Evolutionary conservation across 2,329 filamentous ascomycete genomes (phyloP).

Genomic region (Mycosphaerella arachidis): DNA sequence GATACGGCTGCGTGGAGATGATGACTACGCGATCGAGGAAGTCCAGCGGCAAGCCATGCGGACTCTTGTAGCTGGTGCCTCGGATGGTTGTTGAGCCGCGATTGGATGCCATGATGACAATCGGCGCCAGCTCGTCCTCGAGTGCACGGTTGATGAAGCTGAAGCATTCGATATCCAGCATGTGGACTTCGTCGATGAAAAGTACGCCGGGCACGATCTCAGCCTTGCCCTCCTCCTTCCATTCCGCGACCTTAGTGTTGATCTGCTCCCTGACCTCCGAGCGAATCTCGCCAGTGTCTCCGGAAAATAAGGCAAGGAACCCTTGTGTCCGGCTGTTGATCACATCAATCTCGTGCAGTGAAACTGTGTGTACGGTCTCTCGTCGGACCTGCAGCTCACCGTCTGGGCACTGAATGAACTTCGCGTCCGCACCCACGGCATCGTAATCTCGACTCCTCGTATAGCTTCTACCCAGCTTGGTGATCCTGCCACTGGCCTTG

Average conservation of each 20-base stretch:
- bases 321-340: constrained; percentile 99
- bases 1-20: constrained; percentile 86
- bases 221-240: constrained; percentile 99
- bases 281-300: constrained; percentile 95
- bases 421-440: constrained; percentile 97
- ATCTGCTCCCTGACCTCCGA: constrained; percentile 98
- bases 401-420: constrained; percentile 95
- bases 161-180: constrained; percentile 99
- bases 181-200: constrained; percentile 98
- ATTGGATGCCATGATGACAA: constrained; percentile 99
- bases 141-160: constrained; percentile 96
- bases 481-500: constrained; percentile 97
- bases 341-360: constrained; percentile 95
- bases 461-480: constrained; percentile 91
- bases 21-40: constrained; percentile 96
- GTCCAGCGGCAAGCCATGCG: constrained; percentile 89
- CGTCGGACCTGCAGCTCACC: constrained; percentile 96
- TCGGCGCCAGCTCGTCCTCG: constrained; percentile 88
- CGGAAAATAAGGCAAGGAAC: constrained; percentile 93
- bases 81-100: constrained; percentile 85
- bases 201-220: constrained; percentile 95
- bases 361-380: constrained; percentile 95
- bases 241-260: constrained; percentile 97
- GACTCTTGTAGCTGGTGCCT: constrained; percentile 87
- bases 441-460: constrained; percentile 96